Base-by-base conservation (phyloP, 345 rosid species). In the Eucalyptus paniculata region DNA sequence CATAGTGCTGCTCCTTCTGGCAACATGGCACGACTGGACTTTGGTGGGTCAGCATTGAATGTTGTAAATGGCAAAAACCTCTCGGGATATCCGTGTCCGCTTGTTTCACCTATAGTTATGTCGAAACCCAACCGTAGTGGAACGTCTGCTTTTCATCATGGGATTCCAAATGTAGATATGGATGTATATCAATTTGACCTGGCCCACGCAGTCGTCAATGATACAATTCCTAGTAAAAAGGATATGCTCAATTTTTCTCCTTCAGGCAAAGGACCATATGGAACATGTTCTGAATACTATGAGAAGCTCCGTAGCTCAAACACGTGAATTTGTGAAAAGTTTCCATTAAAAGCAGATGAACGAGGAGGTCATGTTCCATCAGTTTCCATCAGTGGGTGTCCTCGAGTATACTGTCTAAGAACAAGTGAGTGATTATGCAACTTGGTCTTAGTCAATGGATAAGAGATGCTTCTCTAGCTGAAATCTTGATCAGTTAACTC, bases 321-420 rank as follows among this genome's bases (percentile, higher is more conserved):
- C 44, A 26, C 56, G 65, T 89, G 42, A 42, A 83, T 88, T 54
- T 91, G 88, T 21, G 14, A 69, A 49, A 93, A 88, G 62, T 49
- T 87, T 56, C 83, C 92, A 6, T 45, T 62, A 30, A 88, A 89
- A 85, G 82, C 91, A 89, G 90, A 91, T 72, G 65, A 81, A 37
- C 91, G 87, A 89, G 86, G 86, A 47, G 87, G 89, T 54, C 83
- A 87, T 86, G 92, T 45, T 89, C 50, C 92, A 87, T 89, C 91
- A 50, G 44, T 51, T 44, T 45, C 53, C 89, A 9, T 90, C 40
- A 88, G 91, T 40, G 90, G 86, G 65, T 90, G 92, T 88, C 95
- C 93, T 47, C 93, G 91, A 32, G 92, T 94, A 23, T 92, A 89
- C 86, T 94, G 95, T 89, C 83, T 89, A 89, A 92, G 91, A 88